Conservation (phyloP, 1,284 basidiomycete genomes). For the Coniferiporia weirii region DNA sequence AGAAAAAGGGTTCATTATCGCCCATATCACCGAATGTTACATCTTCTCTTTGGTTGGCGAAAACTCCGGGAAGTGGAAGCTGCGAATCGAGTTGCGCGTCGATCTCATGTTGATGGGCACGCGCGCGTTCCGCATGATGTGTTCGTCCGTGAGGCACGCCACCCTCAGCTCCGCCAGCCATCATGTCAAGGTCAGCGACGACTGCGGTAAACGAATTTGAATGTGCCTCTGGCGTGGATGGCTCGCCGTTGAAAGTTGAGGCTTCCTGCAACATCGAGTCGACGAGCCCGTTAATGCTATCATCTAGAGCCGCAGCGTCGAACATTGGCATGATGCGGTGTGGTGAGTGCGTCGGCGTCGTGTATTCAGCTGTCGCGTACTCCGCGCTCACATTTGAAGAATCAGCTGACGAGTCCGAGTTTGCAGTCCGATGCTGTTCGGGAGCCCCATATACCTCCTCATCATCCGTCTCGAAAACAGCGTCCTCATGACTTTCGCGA, state of each 20-base stretch:
- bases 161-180: constrained; percentile 54
- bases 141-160: constrained; percentile 65
- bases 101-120: constrained; percentile 4
- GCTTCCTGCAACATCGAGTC: constrained; percentile 49
- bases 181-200: constrained; percentile 31
- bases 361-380: neutral
- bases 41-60: neutral
- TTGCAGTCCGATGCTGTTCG: constrained; percentile 17
- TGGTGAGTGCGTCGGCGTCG: constrained; percentile 2
- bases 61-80: constrained; percentile 1
- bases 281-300: constrained; percentile 59
- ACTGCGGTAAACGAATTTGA: constrained; percentile 28
- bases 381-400: neutral
- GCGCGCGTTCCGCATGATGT: constrained; percentile 44
- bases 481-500: constrained; percentile 44
- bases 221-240: constrained; percentile 18
- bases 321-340: neutral
- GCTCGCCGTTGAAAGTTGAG: constrained; percentile 15
- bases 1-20: constrained; percentile 7
- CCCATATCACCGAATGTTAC: neutral
- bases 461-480: constrained; percentile 43
- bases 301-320: constrained; percentile 28
- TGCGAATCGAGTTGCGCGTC: neutral
- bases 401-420: neutral
- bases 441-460: constrained; percentile 37